A percentile compares a stretch with the other conserved stretches of the same genome.
These are phyloP conservation scores for Helotiales sp. DNA, from an alignment of 2,329 filamentous ascomycete genomes.

Conservation along the genomic window DNA sequence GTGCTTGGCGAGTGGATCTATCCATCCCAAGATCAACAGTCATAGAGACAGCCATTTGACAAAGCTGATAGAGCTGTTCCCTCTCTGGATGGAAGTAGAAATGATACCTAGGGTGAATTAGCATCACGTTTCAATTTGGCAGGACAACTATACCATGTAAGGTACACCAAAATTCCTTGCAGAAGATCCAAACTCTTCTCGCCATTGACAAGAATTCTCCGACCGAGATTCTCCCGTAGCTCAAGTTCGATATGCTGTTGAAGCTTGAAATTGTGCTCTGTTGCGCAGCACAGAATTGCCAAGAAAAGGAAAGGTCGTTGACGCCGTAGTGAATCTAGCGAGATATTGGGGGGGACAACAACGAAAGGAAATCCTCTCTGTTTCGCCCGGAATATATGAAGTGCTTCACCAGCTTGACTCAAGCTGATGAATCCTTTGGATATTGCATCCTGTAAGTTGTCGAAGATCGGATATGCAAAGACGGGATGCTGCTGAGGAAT, in stretches of 20 bases:
- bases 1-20: slow-evolving; percentile 3
- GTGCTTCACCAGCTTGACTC: slow-evolving; percentile 28
- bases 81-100: slow-evolving; percentile 40
- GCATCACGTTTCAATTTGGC: neutral
- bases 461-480: slow-evolving; percentile 40
- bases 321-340: slow-evolving; percentile 51
- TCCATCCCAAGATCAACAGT: slow-evolving; percentile 41
- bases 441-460: slow-evolving; percentile 40
- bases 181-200: slow-evolving; percentile 62
- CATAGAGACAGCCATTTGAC: slow-evolving; percentile 41
- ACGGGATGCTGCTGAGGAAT: slow-evolving; percentile 32
- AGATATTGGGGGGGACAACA: slow-evolving; percentile 44
- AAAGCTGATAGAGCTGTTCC: slow-evolving; percentile 43
- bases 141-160: slow-evolving; percentile 54
- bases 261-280: slow-evolving; percentile 54
- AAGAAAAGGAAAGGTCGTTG: slow-evolving; percentile 59
- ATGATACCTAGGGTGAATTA: slow-evolving; percentile 36
- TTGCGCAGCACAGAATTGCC: slow-evolving; percentile 57
- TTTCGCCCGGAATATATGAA: slow-evolving; percentile 24
- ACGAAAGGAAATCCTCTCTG: slow-evolving; percentile 35
- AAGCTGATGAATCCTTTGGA: slow-evolving; percentile 24
- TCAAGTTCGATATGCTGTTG: slow-evolving; percentile 62
- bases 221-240: slow-evolving; percentile 59
- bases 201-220: slow-evolving; percentile 61
- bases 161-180: slow-evolving; percentile 62